Evolutionary conservation across 2,329 filamentous ascomycete species (phyloP), one percentile per base, ranked within the genome.

Genomic region (Scytalidium sp.): DNA sequence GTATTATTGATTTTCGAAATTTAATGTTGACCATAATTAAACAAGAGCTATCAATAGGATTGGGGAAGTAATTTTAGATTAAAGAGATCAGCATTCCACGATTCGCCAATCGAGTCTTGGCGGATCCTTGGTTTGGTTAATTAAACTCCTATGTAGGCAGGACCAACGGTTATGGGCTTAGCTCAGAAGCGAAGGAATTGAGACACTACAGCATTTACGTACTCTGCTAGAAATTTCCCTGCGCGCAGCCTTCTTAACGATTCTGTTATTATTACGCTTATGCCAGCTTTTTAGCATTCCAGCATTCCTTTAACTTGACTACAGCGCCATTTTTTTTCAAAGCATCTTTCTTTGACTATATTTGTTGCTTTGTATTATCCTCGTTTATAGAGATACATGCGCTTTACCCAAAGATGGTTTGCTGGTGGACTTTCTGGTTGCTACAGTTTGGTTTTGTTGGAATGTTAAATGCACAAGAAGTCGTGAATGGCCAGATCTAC

Each of bases 401-500:
- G 41, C 46, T 36, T 10, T 15, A 36, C 15, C 13, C 13, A 15
- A n/a, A 36, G 4, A 36, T 36, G 32, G 11, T 5, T 5, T n/a
- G 11, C 15, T 36, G 11, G 6, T 36, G 32, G 32, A 36, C 13
- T n/a, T 15, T 10, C 4, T 36, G 44, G 25, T 43, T 56, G 22
- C 51, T 57, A n/a, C n/a, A n/a, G 41, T 29, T 50, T 48, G 19
- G 46, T 41, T 47, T 55, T 50, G 47, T 41, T 17, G 25, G 32
- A 19, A 8, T 13, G 19, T 36, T 55, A n/a, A 50, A 45, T 20
- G 59, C 60, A 27, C 85, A 86, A 58, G 81, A 77, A 19, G 76
- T 82, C 46, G 67, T 80, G 19, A 80, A 80, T 56, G 85, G 85
- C 15, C 83, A 88, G 58, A 79, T 89, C 47, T 87, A 79, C 60